Conservation (phyloP, 805 yeast species). For the Ogataea degrootiae region DNA sequence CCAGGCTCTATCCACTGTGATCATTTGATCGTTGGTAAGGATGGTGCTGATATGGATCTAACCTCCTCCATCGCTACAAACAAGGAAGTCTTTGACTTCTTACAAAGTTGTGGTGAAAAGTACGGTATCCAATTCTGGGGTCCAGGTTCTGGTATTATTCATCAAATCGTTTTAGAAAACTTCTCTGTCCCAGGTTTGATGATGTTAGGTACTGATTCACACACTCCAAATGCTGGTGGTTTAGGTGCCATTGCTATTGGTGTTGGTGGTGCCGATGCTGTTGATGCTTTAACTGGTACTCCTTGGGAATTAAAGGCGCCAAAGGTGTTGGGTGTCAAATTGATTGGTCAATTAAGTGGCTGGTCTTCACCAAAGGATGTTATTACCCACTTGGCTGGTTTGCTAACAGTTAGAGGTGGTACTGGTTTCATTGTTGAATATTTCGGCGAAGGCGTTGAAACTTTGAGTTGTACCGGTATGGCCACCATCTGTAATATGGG, state of each 20-base stretch:
- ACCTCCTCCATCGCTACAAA: conserved; percentile 81
- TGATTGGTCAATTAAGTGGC: conserved; percentile 86
- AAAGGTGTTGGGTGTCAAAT: conserved; percentile 88
- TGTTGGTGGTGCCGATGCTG: conserved; percentile 99
- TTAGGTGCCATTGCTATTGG: conserved; percentile 97
- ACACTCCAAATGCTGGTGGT: conserved; percentile 98
- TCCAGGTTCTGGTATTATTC: conserved; percentile 98
- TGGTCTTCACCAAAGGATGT: conserved; percentile 98
- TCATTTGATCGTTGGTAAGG: conserved; percentile 93
- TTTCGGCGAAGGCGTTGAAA: conserved; percentile 90
- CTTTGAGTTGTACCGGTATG: conserved; percentile 97
- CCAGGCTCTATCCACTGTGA: conserved; percentile 98
- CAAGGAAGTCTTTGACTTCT: conserved; percentile 92
- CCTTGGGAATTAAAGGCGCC: conserved; percentile 99
- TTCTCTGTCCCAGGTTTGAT: conserved; percentile 97
- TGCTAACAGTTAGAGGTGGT: conserved; percentile 96
- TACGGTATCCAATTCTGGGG: conserved; percentile 98
- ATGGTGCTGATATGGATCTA: conserved; percentile 84
- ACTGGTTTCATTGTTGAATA: conserved; percentile 96
- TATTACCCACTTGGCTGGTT: conserved; percentile 88
- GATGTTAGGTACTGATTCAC: conserved; percentile 95
- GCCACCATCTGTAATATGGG: conserved; percentile 99
- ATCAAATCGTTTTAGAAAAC: conserved; percentile 94
- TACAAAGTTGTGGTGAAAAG: conserved; percentile 85
- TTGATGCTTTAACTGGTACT: conserved; percentile 88